These are phyloP conservation scores for Leccinum pellstonianum DNA, from an alignment of 768 basidiomycete species.

Conservation along the genomic window DNA sequence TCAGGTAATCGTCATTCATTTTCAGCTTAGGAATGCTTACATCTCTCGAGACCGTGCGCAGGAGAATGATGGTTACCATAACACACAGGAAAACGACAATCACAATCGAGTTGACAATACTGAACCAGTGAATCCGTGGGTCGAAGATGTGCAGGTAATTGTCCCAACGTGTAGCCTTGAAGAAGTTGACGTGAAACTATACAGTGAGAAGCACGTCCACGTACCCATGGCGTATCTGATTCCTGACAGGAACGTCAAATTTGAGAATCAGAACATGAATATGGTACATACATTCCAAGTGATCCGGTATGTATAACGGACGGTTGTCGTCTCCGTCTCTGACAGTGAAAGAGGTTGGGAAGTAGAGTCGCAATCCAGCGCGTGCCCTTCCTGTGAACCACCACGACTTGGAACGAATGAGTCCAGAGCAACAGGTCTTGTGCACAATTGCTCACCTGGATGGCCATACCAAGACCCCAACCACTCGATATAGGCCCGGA, in stretches of 20 bases:
- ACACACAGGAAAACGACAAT: constrained; percentile 88
- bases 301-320: constrained; percentile 87
- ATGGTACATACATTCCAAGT: constrained; percentile 70
- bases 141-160: constrained; percentile 93
- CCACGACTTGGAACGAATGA: constrained; percentile 49
- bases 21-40: constrained; percentile 39
- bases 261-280: background rate
- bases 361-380: constrained; percentile 51
- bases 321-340: constrained; percentile 56
- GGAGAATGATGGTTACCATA: constrained; percentile 91
- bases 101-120: constrained; percentile 87
- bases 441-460: constrained; percentile 34
- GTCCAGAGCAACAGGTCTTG: background rate
- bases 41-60: constrained; percentile 85
- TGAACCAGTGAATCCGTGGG: constrained; percentile 96
- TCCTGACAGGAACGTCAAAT: constrained; percentile 44
- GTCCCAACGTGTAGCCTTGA: constrained; percentile 93
- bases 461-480: constrained; percentile 90
- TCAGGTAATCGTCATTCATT: background rate
- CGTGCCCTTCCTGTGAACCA: constrained; percentile 47
- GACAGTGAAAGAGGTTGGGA: constrained; percentile 54
- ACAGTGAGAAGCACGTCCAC: constrained; percentile 3
- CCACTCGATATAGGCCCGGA: constrained; percentile 74
- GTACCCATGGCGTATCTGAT: constrained; percentile 84
- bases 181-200: constrained; percentile 12